Percentiles rank a stretch among this genome's conserved stretches.
phyloP scores from a whole-genome alignment of 192 early-diverging fungal genomes.

The Coemansia sp. region DNA sequence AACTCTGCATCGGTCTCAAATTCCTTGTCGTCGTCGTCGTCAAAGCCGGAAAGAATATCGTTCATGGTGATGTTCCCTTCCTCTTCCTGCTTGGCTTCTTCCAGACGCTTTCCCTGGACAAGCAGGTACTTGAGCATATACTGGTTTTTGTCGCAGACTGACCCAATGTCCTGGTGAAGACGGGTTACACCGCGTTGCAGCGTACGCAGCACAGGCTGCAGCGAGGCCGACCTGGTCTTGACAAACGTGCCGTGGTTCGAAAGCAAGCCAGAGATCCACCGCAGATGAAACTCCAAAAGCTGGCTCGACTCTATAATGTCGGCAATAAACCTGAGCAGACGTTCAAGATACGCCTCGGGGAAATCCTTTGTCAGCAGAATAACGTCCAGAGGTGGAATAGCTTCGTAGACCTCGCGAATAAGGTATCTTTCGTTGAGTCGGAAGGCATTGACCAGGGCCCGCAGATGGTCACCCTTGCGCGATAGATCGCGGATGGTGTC shows the following conservation, averaged over 20 bases:
- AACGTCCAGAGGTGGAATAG: slow-evolving; percentile 75
- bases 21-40: slow-evolving; percentile 23
- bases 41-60: slow-evolving; percentile 34
- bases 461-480: slow-evolving; percentile 75
- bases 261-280: slow-evolving; percentile 78
- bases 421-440: slow-evolving; percentile 84
- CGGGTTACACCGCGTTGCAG: slow-evolving; percentile 72
- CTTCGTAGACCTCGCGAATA: slow-evolving; percentile 76
- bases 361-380: slow-evolving; percentile 75
- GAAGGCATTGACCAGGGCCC: slow-evolving; percentile 90
- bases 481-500: slow-evolving; percentile 77
- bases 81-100: slow-evolving; percentile 23
- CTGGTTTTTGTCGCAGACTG: slow-evolving; percentile 50
- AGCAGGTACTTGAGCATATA: slow-evolving; percentile 45
- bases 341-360: slow-evolving; percentile 83
- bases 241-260: slow-evolving; percentile 76
- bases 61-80: slow-evolving; percentile 29
- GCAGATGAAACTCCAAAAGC: slow-evolving; percentile 83
- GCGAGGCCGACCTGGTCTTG: slow-evolving; percentile 62
- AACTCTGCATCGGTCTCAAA: slow-evolving; percentile 13
- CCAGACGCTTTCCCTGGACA: slow-evolving; percentile 38
- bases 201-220: slow-evolving; percentile 74
- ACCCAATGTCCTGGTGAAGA: slow-evolving; percentile 54
- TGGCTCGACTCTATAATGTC: slow-evolving; percentile 76
- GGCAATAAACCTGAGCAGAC: slow-evolving; percentile 82